phyloP scores from a whole-genome alignment of 108 stramenopile genomes.

The Conticribra guillardii region DNA sequence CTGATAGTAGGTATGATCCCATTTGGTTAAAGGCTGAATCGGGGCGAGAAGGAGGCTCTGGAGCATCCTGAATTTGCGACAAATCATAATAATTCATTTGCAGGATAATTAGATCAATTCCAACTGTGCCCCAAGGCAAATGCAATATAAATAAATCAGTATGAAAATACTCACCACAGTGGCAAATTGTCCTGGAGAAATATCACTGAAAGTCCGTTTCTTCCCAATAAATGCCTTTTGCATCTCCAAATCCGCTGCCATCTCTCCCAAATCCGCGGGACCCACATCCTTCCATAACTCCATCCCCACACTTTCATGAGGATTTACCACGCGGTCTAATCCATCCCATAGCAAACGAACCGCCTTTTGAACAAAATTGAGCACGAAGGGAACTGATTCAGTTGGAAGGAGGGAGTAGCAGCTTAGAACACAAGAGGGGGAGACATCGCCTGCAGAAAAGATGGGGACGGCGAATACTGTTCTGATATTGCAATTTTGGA shows the following conservation, averaged over 20 bases:
- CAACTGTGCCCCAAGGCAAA: too few species aligned
- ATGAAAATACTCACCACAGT: background rate
- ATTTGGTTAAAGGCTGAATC: too few species aligned
- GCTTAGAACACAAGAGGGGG: constrained; percentile 77
- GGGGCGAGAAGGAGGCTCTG: too few species aligned
- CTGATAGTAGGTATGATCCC: too few species aligned
- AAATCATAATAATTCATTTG: too few species aligned
- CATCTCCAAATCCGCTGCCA: constrained; percentile 93
- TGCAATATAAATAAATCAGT: too few species aligned
- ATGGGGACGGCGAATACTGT: constrained; percentile 86
- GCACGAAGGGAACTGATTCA: constrained; percentile 82
- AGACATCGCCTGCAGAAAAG: constrained; percentile 60
- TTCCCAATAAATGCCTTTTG: constrained; percentile 84
- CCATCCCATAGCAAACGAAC: constrained; percentile 81
- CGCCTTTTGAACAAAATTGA: constrained; percentile 91
- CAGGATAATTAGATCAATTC: too few species aligned
- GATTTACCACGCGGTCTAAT: constrained; percentile 70
- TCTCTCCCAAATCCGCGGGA: constrained; percentile 89
- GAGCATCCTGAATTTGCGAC: too few species aligned
- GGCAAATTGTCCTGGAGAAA: constrained; percentile 7
- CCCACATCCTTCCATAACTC: constrained; percentile 81
- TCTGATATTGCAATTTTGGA: constrained; percentile 67
- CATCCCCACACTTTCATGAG: constrained; percentile 71
- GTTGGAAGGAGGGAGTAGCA: constrained; percentile 79
- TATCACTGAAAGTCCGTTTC: constrained; percentile 66